Conservation (phyloP, 2,329 filamentous ascomycete species). For the Pestalotiopsis sp. region DNA sequence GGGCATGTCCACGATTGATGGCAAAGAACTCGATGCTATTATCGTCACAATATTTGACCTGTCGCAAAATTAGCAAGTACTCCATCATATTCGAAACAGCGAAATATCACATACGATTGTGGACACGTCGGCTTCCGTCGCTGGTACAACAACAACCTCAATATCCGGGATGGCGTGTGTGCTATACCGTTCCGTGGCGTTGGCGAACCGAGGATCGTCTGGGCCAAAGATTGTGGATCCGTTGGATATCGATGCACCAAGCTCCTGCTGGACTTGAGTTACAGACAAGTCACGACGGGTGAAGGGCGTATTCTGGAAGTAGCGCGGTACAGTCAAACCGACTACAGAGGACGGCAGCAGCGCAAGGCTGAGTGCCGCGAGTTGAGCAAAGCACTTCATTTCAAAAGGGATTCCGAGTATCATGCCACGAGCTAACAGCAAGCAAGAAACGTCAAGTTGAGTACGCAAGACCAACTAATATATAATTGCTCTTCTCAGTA, state of each 20-base stretch:
- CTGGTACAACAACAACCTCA: constrained; percentile 12
- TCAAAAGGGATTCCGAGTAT: neutral
- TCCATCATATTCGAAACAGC: neutral
- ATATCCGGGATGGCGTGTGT: constrained; percentile 11
- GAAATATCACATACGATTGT: constrained; percentile 13
- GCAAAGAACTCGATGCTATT: constrained; percentile 26
- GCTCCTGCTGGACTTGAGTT: neutral
- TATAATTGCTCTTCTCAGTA: too few species aligned
- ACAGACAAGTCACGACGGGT: constrained; percentile 10
- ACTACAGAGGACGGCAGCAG: neutral
- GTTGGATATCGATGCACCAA: neutral
- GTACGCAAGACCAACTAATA: too few species aligned
- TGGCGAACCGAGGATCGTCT: neutral
- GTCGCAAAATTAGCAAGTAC: neutral
- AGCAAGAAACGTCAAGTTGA: too few species aligned
- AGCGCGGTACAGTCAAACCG: constrained; percentile 7
- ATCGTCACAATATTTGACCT: constrained; percentile 27
- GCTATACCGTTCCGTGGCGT: constrained; percentile 15
- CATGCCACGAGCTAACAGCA: neutral
- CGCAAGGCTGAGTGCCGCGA: neutral
- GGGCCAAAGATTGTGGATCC: neutral
- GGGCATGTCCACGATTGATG: constrained; percentile 24
- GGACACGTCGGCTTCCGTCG: constrained; percentile 17
- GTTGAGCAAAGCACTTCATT: neutral
- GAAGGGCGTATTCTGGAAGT: constrained; percentile 4